Evolutionary conservation across 805 yeast species (phyloP), one percentile per base, ranked within the genome.

Genomic region (Nakazawaea holstii): DNA sequence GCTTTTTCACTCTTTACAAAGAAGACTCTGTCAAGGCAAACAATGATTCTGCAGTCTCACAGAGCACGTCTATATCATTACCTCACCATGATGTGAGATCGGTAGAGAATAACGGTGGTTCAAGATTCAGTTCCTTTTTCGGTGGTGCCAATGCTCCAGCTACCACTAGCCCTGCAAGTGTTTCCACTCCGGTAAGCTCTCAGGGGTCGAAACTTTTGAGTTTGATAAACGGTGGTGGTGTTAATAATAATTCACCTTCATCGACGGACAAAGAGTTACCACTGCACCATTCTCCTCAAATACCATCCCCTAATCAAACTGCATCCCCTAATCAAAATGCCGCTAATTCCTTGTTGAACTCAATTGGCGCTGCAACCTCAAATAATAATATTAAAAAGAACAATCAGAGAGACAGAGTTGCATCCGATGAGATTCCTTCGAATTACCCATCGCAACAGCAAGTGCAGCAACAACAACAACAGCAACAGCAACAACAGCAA

Each of bases 1-100:
- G 64, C 54, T 66, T 73, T 57, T 67, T 68, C 55, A 65, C 74
- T 14, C 68, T 67, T 57, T 67, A 65, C 52, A 44, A 42, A 44
- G 35, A 48, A 20, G 35, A 45, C 33, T 31, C 46, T 39, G 20
- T 35, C 42, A n/a, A 38, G 28, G 14, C 42, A 26, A 15, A 11
- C 2, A 6, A 7, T 27, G 36, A 41, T 20, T 5, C 24, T 20
- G 24, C 5, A 20, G 24, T 5, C 24, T 20, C 30, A 17, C 20
- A 26, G 35, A 32, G 28, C 2, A 11, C 32, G 17, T 17, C 46
- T 11, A 13, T 37, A 20, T n/a, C 45, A 9, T 15, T 29, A 27
- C 11, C 43, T 1, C n/a, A 31, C 6, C 14, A 15, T 3, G 46
- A 37, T 8, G 20, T 28, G 9, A 31, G 24, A 20, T 10, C 31